These are phyloP conservation scores for Sinapis alba DNA, from an alignment of 441 rosid genomes.

Conservation along the genomic window DNA sequence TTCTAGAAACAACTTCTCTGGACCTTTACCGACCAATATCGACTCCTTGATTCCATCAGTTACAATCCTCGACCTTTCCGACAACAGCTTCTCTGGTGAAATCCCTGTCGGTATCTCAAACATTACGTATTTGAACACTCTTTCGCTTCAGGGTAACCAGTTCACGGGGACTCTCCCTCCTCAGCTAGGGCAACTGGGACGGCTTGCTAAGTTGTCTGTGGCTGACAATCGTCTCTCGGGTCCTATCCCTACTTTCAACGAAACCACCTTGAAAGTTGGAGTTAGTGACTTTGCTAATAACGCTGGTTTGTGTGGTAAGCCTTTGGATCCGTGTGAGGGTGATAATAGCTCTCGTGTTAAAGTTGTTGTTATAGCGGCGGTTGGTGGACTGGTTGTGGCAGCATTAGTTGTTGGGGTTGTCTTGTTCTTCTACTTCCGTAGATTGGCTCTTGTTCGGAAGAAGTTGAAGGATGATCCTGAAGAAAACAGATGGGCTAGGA, in stretches of 20 bases:
- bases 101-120: conserved; percentile 46
- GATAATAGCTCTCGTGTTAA: conserved; percentile 41
- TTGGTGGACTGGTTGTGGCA: conserved; percentile 65
- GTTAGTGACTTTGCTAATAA: conserved; percentile 46
- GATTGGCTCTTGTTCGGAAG: conserved; percentile 54
- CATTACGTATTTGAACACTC: conserved; percentile 49
- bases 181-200: conserved; percentile 42
- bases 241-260: conserved; percentile 45
- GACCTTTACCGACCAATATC: conserved; percentile 52
- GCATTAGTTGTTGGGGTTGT: conserved; percentile 59
- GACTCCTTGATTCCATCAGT: background rate
- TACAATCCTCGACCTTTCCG: conserved; percentile 61
- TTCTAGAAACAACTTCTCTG: conserved; percentile 60
- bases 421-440: conserved; percentile 66
- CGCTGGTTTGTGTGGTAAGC: conserved; percentile 56
- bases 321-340: conserved; percentile 47
- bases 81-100: conserved; percentile 54
- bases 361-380: conserved; percentile 65
- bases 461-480: conserved; percentile 81
- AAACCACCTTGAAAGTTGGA: background rate
- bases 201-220: conserved; percentile 53
- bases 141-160: conserved; percentile 57
- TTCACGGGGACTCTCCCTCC: conserved; percentile 62
- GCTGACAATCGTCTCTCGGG: conserved; percentile 60
- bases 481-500: conserved; percentile 90